A percentile compares a stretch with the other conserved stretches of the same genome.
phyloP scores from a whole-genome alignment of 139 green algal species.

The Desmodesmus armatus region DNA sequence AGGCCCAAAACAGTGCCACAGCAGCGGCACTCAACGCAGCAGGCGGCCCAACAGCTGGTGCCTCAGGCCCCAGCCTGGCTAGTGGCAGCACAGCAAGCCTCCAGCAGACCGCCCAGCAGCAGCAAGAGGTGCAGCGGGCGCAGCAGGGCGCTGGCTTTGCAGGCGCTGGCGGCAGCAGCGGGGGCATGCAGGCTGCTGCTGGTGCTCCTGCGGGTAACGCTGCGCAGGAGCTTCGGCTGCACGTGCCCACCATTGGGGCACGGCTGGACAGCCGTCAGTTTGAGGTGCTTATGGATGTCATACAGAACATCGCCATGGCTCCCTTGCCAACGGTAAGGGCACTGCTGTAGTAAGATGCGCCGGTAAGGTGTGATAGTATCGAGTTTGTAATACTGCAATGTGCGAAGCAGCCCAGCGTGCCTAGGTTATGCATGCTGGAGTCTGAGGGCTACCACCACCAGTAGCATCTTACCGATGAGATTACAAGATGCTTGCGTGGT shows the following conservation, averaged over 20 bases:
- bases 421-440: too few relatives aligned
- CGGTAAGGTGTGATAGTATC: too few relatives aligned
- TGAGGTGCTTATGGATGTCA: conserved; percentile 74
- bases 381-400: too few relatives aligned
- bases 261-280: conserved; percentile 77
- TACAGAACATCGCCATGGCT: conserved; percentile 53
- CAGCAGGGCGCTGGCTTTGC: not conserved
- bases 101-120: conserved; percentile 2
- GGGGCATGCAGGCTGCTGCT: not conserved
- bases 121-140: not conserved
- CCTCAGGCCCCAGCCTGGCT: not conserved
- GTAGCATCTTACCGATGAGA: too few relatives aligned
- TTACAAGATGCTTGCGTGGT: too few relatives aligned
- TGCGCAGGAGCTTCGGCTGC: conserved; percentile 22
- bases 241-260: conserved; percentile 39
- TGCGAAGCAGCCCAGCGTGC: too few relatives aligned
- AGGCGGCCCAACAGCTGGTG: too few relatives aligned
- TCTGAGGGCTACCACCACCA: too few relatives aligned
- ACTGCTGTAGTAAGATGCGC: too few relatives aligned
- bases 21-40: conserved; percentile 22
- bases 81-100: conserved; percentile 1
- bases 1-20: conserved; percentile 30
- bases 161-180: not conserved
- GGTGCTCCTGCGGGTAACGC: conserved; percentile 6
- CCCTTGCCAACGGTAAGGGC: conserved; percentile 49